Percentiles rank a stretch among this genome's conserved stretches.
These are phyloP conservation scores for Arachis hypogaea DNA, from an alignment of 306 rosid genomes.

Conservation along the genomic window DNA sequence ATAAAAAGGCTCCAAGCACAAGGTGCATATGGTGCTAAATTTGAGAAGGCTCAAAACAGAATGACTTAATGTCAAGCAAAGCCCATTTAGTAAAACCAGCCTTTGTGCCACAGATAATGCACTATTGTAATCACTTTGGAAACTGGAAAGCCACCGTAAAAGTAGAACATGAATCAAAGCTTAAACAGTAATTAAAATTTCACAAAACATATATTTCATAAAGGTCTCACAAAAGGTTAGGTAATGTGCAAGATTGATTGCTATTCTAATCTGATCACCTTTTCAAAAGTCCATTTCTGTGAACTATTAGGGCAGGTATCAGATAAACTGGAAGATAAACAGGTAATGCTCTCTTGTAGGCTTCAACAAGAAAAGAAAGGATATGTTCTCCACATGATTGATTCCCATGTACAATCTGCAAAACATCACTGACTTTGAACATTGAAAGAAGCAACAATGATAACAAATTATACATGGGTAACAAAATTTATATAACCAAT, in stretches of 20 bases:
- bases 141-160: constrained; percentile 28
- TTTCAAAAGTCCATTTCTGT: constrained; percentile 77
- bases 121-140: constrained; percentile 24
- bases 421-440: constrained; percentile 27
- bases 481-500: constrained; percentile 26
- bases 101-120: constrained; percentile 4
- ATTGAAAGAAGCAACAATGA: constrained; percentile 16
- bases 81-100: constrained; percentile 29
- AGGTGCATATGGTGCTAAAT: constrained; percentile 21
- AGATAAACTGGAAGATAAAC: constrained; percentile 96
- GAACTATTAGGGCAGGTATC: constrained; percentile 93
- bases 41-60: constrained; percentile 31
- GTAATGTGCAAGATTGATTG: constrained; percentile 21
- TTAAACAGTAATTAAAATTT: constrained; percentile 1
- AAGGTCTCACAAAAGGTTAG: constrained; percentile 2
- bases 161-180: constrained; percentile 9
- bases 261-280: constrained; percentile 55
- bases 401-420: constrained; percentile 92
- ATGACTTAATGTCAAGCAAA: constrained; percentile 23
- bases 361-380: constrained; percentile 77
- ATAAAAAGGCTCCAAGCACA: constrained; percentile 19
- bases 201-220: constrained; percentile 6
- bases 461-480: constrained; percentile 14
- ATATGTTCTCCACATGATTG: constrained; percentile 77
- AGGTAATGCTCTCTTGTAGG: constrained; percentile 89